A percentile compares a stretch with the other conserved stretches of the same genome.
phyloP scores from a whole-genome alignment of 2,329 filamentous ascomycete genomes.

The Tolypocladium nubicola region DNA sequence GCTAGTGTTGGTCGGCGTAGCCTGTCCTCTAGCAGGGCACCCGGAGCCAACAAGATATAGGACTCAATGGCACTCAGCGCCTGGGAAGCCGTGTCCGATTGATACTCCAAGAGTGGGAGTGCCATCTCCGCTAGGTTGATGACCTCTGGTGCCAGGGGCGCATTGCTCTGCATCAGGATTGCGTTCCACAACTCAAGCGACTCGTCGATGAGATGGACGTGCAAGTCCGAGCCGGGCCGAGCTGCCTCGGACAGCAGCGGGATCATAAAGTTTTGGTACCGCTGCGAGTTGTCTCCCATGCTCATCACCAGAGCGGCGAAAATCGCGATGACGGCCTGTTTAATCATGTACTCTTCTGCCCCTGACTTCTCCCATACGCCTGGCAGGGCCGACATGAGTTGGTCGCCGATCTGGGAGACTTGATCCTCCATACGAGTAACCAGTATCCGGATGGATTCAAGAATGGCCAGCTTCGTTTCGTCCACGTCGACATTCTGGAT shows the following conservation, averaged over 20 bases:
- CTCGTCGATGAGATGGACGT: slow-evolving; percentile 82
- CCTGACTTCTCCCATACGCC: slow-evolving; percentile 76
- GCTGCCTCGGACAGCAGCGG: slow-evolving; percentile 76
- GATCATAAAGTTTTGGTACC: slow-evolving; percentile 70
- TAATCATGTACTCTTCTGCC: slow-evolving; percentile 77
- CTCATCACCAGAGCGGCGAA: slow-evolving; percentile 77
- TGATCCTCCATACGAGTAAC: slow-evolving; percentile 73
- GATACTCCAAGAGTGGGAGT: slow-evolving; percentile 56
- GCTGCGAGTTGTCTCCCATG: slow-evolving; percentile 66
- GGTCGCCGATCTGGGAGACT: slow-evolving; percentile 59
- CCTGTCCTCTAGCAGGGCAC: slow-evolving; percentile 49
- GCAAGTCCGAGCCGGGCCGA: slow-evolving; percentile 61
- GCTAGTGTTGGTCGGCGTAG: slow-evolving; percentile 38
- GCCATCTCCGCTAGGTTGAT: slow-evolving; percentile 50
- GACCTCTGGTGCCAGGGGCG: slow-evolving; percentile 52
- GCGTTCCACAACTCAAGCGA: slow-evolving; percentile 81
- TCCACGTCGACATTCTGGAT: slow-evolving; percentile 69
- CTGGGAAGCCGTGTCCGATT: slow-evolving; percentile 50
- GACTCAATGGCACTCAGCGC: slow-evolving; percentile 57
- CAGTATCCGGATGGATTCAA: slow-evolving; percentile 75
- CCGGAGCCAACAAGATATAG: slow-evolving; percentile 60
- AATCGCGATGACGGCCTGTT: slow-evolving; percentile 83
- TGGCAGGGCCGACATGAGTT: slow-evolving; percentile 72
- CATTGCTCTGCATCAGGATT: slow-evolving; percentile 55
- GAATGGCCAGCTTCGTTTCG: slow-evolving; percentile 81